phyloP scores from a whole-genome alignment of 371 early-diverging fungal species.

The Rhizomucor pusillus region DNA sequence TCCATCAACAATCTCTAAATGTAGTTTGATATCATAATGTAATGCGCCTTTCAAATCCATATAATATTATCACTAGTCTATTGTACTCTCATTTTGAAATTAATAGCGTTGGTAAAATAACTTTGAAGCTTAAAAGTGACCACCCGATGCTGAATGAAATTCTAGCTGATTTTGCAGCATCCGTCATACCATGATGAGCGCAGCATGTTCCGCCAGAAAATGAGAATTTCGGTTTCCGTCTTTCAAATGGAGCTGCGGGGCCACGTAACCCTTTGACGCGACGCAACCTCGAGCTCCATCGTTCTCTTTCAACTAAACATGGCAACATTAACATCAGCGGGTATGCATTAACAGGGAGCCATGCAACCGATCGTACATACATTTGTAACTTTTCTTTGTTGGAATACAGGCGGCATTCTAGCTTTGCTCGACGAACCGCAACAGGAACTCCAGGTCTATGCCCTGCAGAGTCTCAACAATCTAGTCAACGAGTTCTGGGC shows the following conservation, averaged over 20 bases:
- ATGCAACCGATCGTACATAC: neutral
- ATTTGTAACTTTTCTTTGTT: neutral
- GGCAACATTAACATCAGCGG: conserved; percentile 50
- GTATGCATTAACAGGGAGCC: conserved; percentile 23
- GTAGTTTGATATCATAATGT: no score
- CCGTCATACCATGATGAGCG: no score
- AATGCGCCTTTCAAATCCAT: no score
- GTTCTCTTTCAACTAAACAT: conserved; percentile 11
- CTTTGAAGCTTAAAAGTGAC: no score
- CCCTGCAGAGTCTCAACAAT: conserved; percentile 82
- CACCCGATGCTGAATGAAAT: no score
- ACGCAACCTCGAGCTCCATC: neutral
- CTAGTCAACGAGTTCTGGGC: conserved; percentile 96
- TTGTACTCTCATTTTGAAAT: no score
- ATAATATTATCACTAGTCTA: no score
- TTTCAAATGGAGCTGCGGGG: neutral
- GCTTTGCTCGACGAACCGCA: conserved; percentile 93
- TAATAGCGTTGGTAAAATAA: no score
- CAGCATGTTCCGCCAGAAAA: no score
- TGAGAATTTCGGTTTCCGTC: neutral
- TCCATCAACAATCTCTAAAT: conserved; percentile 21
- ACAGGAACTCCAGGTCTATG: conserved; percentile 87
- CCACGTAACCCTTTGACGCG: conserved; percentile 9
- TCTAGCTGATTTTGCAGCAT: no score
- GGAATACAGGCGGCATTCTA: conserved; percentile 77